phyloP scores from a whole-genome alignment of 768 basidiomycete species.

The Thelephora aurantiotincta region DNA sequence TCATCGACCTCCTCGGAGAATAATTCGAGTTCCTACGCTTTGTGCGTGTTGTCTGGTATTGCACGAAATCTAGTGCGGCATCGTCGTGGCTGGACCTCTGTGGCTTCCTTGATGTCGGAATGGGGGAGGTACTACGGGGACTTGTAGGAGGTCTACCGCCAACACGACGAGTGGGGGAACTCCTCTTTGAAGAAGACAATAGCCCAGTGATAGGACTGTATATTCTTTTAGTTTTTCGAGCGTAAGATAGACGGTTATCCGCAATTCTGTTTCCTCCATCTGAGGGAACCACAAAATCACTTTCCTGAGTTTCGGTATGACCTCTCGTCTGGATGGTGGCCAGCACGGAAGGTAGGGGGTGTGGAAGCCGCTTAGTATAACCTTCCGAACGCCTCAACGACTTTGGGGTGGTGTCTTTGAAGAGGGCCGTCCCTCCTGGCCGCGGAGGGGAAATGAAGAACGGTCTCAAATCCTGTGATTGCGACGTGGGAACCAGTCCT shows the following conservation, averaged over 20 bases:
- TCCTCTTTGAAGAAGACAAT: too few relatives aligned
- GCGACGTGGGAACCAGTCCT: conserved; percentile 3
- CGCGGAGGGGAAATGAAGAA: background rate
- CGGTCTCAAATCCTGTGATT: conserved; percentile 2
- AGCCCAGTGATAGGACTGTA: too few relatives aligned
- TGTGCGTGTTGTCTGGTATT: too few relatives aligned
- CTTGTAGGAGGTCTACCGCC: too few relatives aligned
- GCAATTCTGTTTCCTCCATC: conserved; percentile 8
- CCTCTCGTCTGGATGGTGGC: background rate
- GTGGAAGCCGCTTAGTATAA: background rate
- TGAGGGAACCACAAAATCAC: conserved; percentile 9
- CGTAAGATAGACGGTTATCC: too few relatives aligned
- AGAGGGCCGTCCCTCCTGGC: background rate
- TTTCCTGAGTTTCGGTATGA: background rate
- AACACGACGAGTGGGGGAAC: too few relatives aligned
- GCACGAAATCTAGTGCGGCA: too few relatives aligned
- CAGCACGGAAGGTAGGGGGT: background rate
- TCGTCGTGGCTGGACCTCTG: too few relatives aligned
- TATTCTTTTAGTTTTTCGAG: too few relatives aligned
- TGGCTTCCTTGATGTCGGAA: too few relatives aligned
- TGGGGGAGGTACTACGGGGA: too few relatives aligned
- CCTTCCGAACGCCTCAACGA: conserved; percentile 4
- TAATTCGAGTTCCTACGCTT: too few relatives aligned
- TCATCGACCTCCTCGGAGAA: background rate
- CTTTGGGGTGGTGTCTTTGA: background rate